These are phyloP conservation scores for Babesia microti DNA, from an alignment of 169 alveolate genomes.

Conservation along the genomic window DNA sequence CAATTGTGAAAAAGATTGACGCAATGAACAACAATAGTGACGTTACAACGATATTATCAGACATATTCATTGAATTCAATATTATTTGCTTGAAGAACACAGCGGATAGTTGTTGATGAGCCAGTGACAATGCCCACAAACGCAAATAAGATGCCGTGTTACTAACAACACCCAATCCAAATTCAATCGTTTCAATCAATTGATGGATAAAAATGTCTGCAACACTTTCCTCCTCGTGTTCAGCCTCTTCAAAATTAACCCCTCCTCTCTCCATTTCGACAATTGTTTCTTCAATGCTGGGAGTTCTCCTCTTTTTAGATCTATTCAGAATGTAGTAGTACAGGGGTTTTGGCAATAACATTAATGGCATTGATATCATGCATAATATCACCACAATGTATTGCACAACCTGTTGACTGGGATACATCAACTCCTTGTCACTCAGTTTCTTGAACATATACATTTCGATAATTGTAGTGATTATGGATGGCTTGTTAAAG, in stretches of 20 bases:
- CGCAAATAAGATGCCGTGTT: conserved; percentile 99
- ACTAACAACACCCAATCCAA: conserved; percentile 91
- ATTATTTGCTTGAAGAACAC: conserved; percentile 82
- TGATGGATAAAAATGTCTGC: conserved; percentile 89
- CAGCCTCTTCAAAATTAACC: conserved; percentile 42
- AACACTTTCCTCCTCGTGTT: conserved; percentile 42
- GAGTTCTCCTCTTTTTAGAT: neutral
- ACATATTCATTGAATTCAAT: conserved; percentile 19
- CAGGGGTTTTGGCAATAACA: conserved; percentile 92
- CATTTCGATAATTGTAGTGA: conserved; percentile 89
- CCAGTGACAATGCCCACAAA: conserved; percentile 96
- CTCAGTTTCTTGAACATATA: conserved; percentile 66
- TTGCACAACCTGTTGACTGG: conserved; percentile 67
- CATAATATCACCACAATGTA: conserved; percentile 63
- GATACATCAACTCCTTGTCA: conserved; percentile 53
- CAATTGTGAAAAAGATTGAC: conserved; percentile 75
- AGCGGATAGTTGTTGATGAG: conserved; percentile 93
- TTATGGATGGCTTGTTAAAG: conserved; percentile 84
- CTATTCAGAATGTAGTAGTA: conserved; percentile 1
- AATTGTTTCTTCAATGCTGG: conserved; percentile 6
- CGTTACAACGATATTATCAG: conserved; percentile 16
- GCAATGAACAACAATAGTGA: conserved; percentile 50
- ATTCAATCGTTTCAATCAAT: conserved; percentile 96
- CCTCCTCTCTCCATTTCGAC: conserved; percentile 6
- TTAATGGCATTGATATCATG: conserved; percentile 80